Base-by-base conservation (phyloP, 768 basidiomycete species). In the Gloeophyllum trabeum region DNA sequence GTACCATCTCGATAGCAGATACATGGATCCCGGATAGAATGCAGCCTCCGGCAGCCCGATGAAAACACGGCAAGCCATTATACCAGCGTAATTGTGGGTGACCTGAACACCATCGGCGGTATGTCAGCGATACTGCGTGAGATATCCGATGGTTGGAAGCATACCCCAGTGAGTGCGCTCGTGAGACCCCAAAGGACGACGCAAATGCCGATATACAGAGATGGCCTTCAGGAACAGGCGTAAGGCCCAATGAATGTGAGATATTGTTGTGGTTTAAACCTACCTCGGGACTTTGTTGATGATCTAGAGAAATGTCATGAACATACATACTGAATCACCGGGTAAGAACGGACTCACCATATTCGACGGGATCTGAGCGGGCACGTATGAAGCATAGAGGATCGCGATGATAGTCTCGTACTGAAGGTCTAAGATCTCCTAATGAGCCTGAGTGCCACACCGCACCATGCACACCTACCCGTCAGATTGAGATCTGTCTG, bases 1-100 rank as follows among this genome's bases (percentile, higher is more conserved):
- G 46, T 64, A 64, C 63, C 64, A 66, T 7, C 61, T 44, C 1
- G 61, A 62, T 3, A 59, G 51, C 12, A 66, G 54, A 43, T 64
- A 65, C 41, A 65, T 61, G 21, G 64, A 58, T 3, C 79, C 79
- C 6, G 81, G 79, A 56, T 77, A 80, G 48, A 81, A 81, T 1
- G 76, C 76, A 7, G 78, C 70, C 67, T 81, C 81, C 0, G 79
- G 76, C 6, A 82, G 47, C 4, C 80, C 79, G 28, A 81, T 71
- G 51, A 76, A 78, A 12, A 81, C 50, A 14, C 80, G 68, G 46
- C 75, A 77, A 10, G 65, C 61, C 14, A 79, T 44, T 18, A 80
- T 71, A 0, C 76, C 77, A 13, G 62, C 51, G 46, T 71, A 78
- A 52, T 68, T 70, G 39, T 63, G 64, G 0, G 79, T 75, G 5